These are phyloP conservation scores for Vigna nakashimae DNA, from an alignment of 306 rosid species.

Conservation along the genomic window DNA sequence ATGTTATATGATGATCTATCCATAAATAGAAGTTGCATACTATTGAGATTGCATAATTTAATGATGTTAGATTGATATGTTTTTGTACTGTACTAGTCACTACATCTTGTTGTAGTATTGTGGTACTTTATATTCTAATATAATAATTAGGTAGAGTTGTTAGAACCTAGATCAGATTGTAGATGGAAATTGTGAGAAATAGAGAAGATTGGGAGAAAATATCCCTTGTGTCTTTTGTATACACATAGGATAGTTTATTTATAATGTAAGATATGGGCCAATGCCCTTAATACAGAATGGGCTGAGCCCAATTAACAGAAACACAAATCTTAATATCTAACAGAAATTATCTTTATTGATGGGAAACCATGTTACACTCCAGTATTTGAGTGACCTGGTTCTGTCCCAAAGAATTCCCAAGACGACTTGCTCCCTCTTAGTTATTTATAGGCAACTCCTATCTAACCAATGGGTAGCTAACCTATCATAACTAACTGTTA, in stretches of 20 bases:
- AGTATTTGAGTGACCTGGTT: background rate
- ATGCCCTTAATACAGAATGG: too few species aligned
- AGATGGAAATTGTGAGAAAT: background rate
- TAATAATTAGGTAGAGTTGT: background rate
- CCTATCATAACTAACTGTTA: background rate
- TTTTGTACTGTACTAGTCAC: background rate
- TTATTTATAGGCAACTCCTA: background rate
- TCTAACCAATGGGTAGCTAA: background rate
- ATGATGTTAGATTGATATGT: slow-evolving; percentile 9
- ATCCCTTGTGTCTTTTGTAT: too few species aligned
- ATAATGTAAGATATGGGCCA: too few species aligned
- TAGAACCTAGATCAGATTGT: background rate
- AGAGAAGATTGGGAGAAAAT: too few species aligned
- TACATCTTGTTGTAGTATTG: background rate
- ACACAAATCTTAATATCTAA: too few species aligned
- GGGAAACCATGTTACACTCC: background rate
- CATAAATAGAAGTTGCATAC: slow-evolving; percentile 6
- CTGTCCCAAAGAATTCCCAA: background rate
- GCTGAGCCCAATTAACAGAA: too few species aligned
- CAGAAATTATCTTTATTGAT: background rate
- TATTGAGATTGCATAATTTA: background rate
- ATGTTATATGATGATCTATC: background rate
- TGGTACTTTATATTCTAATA: background rate
- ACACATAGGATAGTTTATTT: too few species aligned
- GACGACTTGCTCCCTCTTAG: background rate